Percentiles rank a stretch among this genome's conserved stretches.
Evolutionary conservation across 2,329 filamentous ascomycete genomes (phyloP).

Genomic region (Trichoderma simmonsii): DNA sequence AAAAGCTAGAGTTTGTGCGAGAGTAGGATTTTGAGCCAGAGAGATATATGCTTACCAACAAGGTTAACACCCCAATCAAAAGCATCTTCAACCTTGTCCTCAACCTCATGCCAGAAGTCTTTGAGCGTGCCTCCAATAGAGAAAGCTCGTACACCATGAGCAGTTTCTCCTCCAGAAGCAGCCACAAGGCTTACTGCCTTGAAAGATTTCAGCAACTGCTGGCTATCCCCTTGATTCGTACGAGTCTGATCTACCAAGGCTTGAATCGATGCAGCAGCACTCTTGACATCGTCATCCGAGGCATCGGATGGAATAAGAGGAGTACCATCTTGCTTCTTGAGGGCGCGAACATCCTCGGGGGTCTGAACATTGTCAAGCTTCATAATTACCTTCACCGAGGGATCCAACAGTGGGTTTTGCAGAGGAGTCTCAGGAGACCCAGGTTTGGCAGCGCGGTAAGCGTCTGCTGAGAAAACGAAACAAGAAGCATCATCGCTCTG

Average conservation of each 20-base stretch:
- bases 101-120: background rate
- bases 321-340: background rate
- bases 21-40: background rate
- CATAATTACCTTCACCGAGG: background rate
- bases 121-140: background rate
- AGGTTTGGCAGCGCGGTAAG: background rate
- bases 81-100: background rate
- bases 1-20: background rate
- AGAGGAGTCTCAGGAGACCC: background rate
- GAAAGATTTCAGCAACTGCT: background rate
- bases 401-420: background rate
- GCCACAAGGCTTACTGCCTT: background rate
- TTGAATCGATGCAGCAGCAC: background rate
- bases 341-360: background rate
- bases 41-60: background rate
- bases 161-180: background rate
- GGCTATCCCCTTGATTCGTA: background rate
- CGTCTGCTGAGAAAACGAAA: background rate
- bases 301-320: background rate
- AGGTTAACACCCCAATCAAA: background rate
- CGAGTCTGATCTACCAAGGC: background rate
- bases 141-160: background rate
- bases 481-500: background rate
- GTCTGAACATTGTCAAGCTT: background rate
- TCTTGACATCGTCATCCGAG: background rate